Conservation (phyloP, 305 asterid genomes). For the Rubia tinctorum region DNA sequence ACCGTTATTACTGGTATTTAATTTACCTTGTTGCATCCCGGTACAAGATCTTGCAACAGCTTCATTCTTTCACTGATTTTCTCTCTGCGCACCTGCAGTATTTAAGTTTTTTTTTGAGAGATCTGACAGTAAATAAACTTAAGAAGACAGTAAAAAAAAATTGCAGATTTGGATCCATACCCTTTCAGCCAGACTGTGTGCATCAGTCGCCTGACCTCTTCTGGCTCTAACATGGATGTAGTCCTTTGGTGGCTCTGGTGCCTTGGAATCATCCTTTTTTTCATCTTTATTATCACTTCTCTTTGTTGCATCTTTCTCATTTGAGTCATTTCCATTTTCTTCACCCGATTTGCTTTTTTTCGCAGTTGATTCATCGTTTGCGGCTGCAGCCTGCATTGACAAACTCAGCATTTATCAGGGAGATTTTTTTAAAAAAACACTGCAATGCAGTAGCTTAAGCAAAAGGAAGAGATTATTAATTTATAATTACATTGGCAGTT, state of each 20-base stretch:
- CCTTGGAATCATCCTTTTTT: slow-evolving; percentile 30
- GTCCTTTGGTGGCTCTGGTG: slow-evolving; percentile 38
- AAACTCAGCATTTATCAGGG: slow-evolving; percentile 3
- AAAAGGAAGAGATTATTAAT: neutral
- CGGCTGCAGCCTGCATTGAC: slow-evolving; percentile 50
- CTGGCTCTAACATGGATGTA: slow-evolving; percentile 52
- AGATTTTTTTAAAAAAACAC: neutral
- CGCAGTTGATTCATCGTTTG: slow-evolving; percentile 49
- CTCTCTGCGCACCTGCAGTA: slow-evolving; percentile 74
- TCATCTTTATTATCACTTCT: slow-evolving; percentile 18
- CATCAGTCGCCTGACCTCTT: slow-evolving; percentile 53
- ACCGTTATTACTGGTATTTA: neutral
- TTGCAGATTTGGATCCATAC: slow-evolving; percentile 12
- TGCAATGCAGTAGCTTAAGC: neutral
- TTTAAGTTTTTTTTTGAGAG: slow-evolving; percentile 2
- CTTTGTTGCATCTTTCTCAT: slow-evolving; percentile 20
- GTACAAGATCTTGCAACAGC: slow-evolving; percentile 86
- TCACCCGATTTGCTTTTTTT: slow-evolving; percentile 71
- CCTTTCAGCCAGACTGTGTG: slow-evolving; percentile 50
- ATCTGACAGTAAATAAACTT: neutral
- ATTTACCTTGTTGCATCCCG: slow-evolving; percentile 87
- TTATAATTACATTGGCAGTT: slow-evolving; percentile 42
- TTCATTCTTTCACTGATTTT: slow-evolving; percentile 94
- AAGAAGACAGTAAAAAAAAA: neutral
- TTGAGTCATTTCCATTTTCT: slow-evolving; percentile 26